Evolutionary conservation across 768 basidiomycete genomes (phyloP), one percentile per base, ranked within the genome.

Genomic region (Leccinum ochraceum): DNA sequence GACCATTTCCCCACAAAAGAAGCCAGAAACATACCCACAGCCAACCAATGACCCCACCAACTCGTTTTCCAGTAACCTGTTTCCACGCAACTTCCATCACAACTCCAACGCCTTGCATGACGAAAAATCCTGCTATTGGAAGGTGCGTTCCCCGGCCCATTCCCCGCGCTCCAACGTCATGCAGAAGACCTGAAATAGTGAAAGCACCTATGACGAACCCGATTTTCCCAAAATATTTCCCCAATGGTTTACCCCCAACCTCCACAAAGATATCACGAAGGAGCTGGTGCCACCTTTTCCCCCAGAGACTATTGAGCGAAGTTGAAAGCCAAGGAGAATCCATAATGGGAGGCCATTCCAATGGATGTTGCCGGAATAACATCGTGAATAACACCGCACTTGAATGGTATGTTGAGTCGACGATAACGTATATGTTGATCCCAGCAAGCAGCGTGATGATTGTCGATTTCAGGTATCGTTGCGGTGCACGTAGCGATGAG

Each of bases 281-380:
- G 6, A 84, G 60, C 66, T 89, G 87, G 65, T 90, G 89, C 89
- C 89, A 90, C 20, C 82, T 74, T 58, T 62, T 70, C 4, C 80
- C 76, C 24, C 24, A 24, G 24, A 24, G 24, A 24, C 85, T 80
- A 37, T 75, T 70, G n/a, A 90, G 71, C 4, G 86, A 88, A 3
- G 83, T 83, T 0, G 84, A 69, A 10, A 68, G 50, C 81, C 82
- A 89, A 4, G 89, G 89, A 7, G 73, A 54, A 57, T 82, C 75
- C 70, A 88, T 88, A 24, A 85, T 60, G 1, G 86, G 88, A 0
- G 88, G 89, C 86, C 87, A 89, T 54, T 83, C 77, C 0, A 73
- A 75, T 0, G 81, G 80, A 51, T 75, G 63, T 67, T 87, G 85
- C 26, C 69, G 66, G 51, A 88, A 78, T 30, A 86, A 53, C 39